Conservation (phyloP, 2,329 filamentous ascomycete genomes). For the Fusarium miscanthi region DNA sequence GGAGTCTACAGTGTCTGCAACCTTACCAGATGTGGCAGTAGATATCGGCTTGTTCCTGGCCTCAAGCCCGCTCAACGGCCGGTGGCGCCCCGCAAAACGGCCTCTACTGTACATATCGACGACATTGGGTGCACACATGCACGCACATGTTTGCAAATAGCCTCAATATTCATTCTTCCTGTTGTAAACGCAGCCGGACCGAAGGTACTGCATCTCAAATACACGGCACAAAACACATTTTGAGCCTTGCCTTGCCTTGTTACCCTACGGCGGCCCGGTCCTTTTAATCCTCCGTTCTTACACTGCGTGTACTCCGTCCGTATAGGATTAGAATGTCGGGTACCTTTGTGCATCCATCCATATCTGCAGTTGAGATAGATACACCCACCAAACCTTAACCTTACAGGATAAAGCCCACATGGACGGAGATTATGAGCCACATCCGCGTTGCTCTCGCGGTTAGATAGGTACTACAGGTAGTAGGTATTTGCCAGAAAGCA, state of each 20-base stretch:
- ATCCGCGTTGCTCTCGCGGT: neutral
- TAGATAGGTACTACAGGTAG: neutral
- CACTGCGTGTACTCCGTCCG: neutral
- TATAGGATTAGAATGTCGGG: neutral
- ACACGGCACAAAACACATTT: neutral
- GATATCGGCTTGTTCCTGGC: conserved; percentile 29
- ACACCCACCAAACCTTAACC: neutral
- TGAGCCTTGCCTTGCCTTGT: neutral
- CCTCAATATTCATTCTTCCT: conserved; percentile 14
- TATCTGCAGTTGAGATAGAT: neutral
- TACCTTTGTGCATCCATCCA: neutral
- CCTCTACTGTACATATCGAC: neutral
- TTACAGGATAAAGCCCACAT: neutral
- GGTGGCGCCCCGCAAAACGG: conserved; percentile 30
- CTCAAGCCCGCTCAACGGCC: conserved; percentile 9
- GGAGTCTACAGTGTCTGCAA: conserved; percentile 26
- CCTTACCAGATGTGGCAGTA: conserved; percentile 21
- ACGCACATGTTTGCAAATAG: conserved; percentile 17
- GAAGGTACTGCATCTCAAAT: neutral
- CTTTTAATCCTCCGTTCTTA: conserved; percentile 20
- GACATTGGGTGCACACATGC: neutral
- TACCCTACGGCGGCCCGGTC: conserved; percentile 31
- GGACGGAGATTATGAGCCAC: neutral
- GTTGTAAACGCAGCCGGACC: neutral
- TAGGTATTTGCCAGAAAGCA: conserved; percentile 1